These are phyloP conservation scores for Sclerospora graminicola DNA, from an alignment of 352 stramenopile genomes.

Conservation along the genomic window DNA sequence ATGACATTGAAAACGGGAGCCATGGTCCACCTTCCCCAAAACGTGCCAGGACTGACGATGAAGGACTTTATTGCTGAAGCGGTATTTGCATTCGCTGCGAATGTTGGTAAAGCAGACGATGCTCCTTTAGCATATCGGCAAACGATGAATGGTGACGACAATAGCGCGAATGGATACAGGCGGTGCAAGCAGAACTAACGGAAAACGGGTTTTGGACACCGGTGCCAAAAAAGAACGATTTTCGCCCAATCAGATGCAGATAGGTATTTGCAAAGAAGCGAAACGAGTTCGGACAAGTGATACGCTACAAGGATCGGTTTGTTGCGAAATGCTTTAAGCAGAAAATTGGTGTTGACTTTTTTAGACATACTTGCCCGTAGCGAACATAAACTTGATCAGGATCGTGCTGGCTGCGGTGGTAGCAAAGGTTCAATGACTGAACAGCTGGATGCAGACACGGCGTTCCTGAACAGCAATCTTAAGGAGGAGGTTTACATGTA, in stretches of 20 bases:
- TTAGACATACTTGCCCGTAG: conserved; percentile 4
- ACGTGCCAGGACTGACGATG: conserved; percentile 5
- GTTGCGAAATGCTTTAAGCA: conserved; percentile 2
- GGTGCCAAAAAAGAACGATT: not conserved
- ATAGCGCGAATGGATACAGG: not conserved
- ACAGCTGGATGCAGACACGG: conserved; percentile 3
- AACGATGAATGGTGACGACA: conserved; percentile 1
- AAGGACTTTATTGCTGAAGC: conserved; percentile 5
- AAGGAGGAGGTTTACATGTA: conserved; percentile 1
- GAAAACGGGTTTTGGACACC: conserved; percentile 3
- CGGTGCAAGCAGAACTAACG: conserved; percentile 3
- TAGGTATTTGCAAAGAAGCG: conserved; percentile 4
- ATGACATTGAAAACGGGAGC: conserved; percentile 2
- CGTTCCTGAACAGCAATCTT: conserved; percentile 4
- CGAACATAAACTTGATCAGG: conserved; percentile 7
- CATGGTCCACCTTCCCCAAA: conserved; percentile 2
- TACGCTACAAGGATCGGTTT: not conserved
- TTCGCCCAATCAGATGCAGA: not conserved
- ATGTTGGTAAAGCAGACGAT: not conserved
- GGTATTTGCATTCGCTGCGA: conserved; percentile 4
- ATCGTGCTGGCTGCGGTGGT: not conserved
- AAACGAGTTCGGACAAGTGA: not conserved
- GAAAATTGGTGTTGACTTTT: conserved; percentile 2
- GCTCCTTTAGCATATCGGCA: not conserved
- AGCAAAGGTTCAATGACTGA: not conserved